These are phyloP conservation scores for Aphanomyces invadans DNA, from an alignment of 352 stramenopile species.

Conservation along the genomic window DNA sequence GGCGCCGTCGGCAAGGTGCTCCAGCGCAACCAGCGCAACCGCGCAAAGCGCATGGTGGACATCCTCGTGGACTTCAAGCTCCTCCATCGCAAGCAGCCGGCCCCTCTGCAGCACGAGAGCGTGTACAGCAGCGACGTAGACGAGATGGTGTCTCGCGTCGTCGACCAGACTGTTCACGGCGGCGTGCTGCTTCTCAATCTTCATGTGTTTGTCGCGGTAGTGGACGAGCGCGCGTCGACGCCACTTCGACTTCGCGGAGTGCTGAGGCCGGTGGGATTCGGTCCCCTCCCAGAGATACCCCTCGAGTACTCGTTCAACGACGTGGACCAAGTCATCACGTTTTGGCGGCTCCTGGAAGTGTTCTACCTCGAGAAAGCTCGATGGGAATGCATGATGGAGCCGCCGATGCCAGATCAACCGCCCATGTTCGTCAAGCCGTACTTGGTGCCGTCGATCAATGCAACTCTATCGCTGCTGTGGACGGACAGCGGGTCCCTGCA, in stretches of 20 bases:
- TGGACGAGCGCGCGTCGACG: slow-evolving; percentile 8
- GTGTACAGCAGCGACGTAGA: slow-evolving; percentile 10
- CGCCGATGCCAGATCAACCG: neutral
- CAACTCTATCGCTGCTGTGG: neutral
- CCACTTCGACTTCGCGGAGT: neutral
- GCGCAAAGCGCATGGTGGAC: slow-evolving; percentile 58
- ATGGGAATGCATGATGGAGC: neutral
- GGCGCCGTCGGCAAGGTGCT: neutral
- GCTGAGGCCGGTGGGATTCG: neutral
- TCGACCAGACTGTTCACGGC: neutral
- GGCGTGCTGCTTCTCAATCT: neutral
- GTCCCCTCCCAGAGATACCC: neutral
- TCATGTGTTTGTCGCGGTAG: neutral
- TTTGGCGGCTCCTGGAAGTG: neutral
- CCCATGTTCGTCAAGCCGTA: slow-evolving; percentile 14
- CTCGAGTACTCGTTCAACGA: neutral
- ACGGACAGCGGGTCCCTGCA: slow-evolving; percentile 4
- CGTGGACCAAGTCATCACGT: neutral
- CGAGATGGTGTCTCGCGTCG: slow-evolving; percentile 5
- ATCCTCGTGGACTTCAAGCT: slow-evolving; percentile 64
- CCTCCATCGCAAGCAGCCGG: slow-evolving; percentile 27
- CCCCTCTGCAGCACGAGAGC: neutral
- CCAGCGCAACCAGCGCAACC: slow-evolving; percentile 20
- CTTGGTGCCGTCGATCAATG: slow-evolving; percentile 1
- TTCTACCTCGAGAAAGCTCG: slow-evolving; percentile 6